Percentiles rank a stretch among this genome's conserved stretches.
These are phyloP conservation scores for Cystobasidiaceae sp. DNA, from an alignment of 1,284 basidiomycete species.

Conservation along the genomic window DNA sequence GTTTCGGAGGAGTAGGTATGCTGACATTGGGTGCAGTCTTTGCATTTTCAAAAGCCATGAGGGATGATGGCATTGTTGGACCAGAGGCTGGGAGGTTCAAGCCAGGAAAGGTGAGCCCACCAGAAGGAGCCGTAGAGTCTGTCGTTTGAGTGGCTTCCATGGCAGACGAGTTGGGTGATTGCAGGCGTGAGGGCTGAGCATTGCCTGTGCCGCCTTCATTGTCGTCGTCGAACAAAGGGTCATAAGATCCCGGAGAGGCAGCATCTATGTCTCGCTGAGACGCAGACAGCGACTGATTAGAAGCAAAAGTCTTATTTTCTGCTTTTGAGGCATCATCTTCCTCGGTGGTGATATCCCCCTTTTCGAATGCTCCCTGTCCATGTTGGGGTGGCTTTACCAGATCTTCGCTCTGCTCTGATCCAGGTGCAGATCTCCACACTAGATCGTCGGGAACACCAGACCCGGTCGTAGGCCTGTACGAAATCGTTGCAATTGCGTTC, in stretches of 20 bases:
- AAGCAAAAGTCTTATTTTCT: background rate
- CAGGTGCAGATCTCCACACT: no score
- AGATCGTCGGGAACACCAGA: constrained; percentile 7
- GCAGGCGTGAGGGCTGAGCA: constrained; percentile 5
- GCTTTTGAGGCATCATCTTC: background rate
- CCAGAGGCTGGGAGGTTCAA: constrained; percentile 23
- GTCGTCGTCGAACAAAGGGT: constrained; percentile 64
- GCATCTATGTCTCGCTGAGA: constrained; percentile 17
- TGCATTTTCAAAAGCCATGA: constrained; percentile 32
- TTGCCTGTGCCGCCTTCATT: constrained; percentile 27
- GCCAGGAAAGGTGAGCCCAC: constrained; percentile 15
- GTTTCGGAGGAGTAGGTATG: constrained; percentile 20
- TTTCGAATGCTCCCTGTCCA: background rate
- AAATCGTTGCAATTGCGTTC: constrained; percentile 61
- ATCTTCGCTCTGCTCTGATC: no score
- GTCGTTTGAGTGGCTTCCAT: constrained; percentile 7
- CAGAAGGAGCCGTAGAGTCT: constrained; percentile 16
- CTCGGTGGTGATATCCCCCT: background rate
- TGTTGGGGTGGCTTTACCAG: background rate
- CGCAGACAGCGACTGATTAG: background rate
- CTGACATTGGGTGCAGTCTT: constrained; percentile 23
- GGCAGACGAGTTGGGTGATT: constrained; percentile 5
- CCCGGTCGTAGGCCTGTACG: constrained; percentile 6
- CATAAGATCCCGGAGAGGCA: constrained; percentile 49
- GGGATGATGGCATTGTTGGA: constrained; percentile 29